Evolutionary conservation across 768 basidiomycete genomes (phyloP), one percentile per base, ranked within the genome.

Genomic region (Lactarius tabidus): DNA sequence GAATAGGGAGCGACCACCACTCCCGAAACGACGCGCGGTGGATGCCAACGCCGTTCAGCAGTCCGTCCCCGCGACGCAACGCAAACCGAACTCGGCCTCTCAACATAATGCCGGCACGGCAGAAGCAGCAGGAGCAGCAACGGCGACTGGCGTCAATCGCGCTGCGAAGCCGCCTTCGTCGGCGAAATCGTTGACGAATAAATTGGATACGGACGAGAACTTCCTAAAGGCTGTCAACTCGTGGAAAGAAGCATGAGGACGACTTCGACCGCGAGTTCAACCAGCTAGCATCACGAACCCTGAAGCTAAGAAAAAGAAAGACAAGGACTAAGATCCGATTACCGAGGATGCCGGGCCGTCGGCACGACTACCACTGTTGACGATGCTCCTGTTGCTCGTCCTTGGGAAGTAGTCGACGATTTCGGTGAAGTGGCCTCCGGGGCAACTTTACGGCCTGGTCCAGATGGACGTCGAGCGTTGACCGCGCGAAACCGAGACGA

Each of bases 381-480:
- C 9, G 9, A 26, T 2, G 57, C 38, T 5, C 20, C 56, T 12
- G 31, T 10, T 9, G 81, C 83, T 52, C 75, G 79, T 31, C 79
- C 82, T 39, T 87, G 85, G 85, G 80, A 77, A 2, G 71, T 84
- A n/a, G 71, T 89, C 31, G 86, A 81, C 28, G 85, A 85, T 60
- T 87, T 89, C 72, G 85, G 83, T 28, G 83, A 87, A 60, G 80
- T 85, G 76, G 81, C 60, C 58, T 90, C 41, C 75, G 86, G 54
- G 89, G 89, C 0, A 90, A 90, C 69, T 90, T 90, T 60, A 90
- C 90, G 89, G 81, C 86, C 3, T 90, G 36, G 75, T 88, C 28
- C 85, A 88, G 57, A 75, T 88, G 78, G 84, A 85, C 39, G 76
- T 86, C 17, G 60, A 65, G 66, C 48, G 12, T 33, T n/a, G 23